Evolutionary conservation across 352 stramenopile genomes (phyloP).

Genomic region (Blastocystis sp.): DNA sequence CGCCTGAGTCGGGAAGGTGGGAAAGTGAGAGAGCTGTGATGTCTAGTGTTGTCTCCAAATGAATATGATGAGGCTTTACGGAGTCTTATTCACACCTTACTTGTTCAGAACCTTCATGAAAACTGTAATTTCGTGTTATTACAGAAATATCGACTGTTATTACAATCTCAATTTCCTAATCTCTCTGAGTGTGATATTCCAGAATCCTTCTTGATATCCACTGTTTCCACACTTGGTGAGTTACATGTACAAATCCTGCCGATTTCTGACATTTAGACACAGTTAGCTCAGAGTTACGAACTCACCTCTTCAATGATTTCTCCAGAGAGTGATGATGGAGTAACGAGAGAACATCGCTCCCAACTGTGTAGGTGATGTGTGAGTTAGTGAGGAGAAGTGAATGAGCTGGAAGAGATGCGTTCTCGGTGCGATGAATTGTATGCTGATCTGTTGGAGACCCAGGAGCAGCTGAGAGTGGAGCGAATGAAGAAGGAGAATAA

Average conservation of each 20-base stretch:
- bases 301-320: not conserved
- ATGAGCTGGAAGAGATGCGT: constrained; percentile 16
- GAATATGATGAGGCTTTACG: not conserved
- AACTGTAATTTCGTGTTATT: constrained; percentile 9
- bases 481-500: not conserved
- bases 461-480: constrained; percentile 31
- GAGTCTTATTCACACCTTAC: not conserved
- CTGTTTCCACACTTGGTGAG: not conserved
- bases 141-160: constrained; percentile 24
- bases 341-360: not conserved
- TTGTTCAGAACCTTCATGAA: not conserved
- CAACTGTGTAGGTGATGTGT: not conserved
- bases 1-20: not conserved
- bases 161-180: not conserved
- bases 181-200: not conserved
- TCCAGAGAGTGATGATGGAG: not conserved
- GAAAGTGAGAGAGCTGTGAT: not conserved
- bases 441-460: constrained; percentile 38
- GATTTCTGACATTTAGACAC: not conserved
- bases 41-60: not conserved
- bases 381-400: not conserved
- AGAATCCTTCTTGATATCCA: constrained; percentile 15
- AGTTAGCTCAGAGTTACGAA: not conserved
- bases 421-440: constrained; percentile 27
- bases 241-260: not conserved